Conservation (phyloP, 768 basidiomycete species). For the Suillus decipiens region DNA sequence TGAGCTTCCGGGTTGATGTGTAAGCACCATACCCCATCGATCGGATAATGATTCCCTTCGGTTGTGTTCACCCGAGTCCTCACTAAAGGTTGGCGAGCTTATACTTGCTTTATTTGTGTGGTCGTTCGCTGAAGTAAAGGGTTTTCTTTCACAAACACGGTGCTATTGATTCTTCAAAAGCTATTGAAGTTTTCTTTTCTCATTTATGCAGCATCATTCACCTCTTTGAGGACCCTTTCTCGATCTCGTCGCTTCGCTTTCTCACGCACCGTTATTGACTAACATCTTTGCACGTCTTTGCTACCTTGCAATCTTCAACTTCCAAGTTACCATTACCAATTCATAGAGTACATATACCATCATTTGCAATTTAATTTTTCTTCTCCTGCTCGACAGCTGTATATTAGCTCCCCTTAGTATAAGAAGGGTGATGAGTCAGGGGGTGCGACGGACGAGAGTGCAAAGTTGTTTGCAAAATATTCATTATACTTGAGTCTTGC, state of each 20-base stretch:
- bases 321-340: background rate
- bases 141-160: background rate
- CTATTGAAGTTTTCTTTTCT: background rate
- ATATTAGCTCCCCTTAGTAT: background rate
- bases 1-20: constrained; percentile 63
- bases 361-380: background rate
- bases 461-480: background rate
- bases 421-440: background rate
- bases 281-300: background rate
- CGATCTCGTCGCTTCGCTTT: background rate
- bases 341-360: constrained; percentile 6
- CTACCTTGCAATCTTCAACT: background rate
- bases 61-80: background rate
- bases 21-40: background rate
- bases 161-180: background rate
- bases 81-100: background rate
- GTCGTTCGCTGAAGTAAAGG: background rate
- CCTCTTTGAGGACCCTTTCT: background rate
- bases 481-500: background rate
- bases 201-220: background rate
- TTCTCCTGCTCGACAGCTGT: background rate
- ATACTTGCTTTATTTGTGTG: background rate
- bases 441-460: background rate
- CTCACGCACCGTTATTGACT: background rate
- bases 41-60: background rate